Conservation (phyloP, 768 basidiomycete species). For the Naematelia encephala region DNA sequence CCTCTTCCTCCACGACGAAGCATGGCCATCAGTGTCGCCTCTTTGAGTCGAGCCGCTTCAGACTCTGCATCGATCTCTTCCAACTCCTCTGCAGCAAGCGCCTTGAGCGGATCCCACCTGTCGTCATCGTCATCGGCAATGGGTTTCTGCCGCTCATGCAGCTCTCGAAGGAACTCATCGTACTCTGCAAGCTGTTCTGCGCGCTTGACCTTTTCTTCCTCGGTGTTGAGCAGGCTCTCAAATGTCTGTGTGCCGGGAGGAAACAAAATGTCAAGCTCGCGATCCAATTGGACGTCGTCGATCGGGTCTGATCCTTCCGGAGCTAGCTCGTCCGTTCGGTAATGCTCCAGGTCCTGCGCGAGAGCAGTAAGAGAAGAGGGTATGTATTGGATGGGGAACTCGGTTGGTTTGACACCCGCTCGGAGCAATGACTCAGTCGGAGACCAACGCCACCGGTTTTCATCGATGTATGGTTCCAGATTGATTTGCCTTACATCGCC, state of each 20-base stretch:
- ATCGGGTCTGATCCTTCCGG: not conserved
- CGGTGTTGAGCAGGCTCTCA: not conserved
- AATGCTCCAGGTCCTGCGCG: conserved; percentile 1
- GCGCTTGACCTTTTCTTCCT: not conserved
- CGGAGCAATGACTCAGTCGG: conserved; percentile 26
- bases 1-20: not conserved
- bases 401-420: conserved; percentile 21
- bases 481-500: conserved; percentile 14
- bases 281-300: not conserved
- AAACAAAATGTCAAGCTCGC: not conserved
- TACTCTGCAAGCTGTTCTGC: not conserved
- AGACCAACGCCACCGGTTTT: conserved; percentile 13
- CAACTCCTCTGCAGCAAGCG: not conserved
- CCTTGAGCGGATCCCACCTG: not conserved
- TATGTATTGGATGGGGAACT: conserved; percentile 24
- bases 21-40: not conserved
- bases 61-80: not conserved
- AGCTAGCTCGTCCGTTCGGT: not conserved
- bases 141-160: not conserved
- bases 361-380: conserved; percentile 20
- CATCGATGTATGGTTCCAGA: conserved; percentile 17
- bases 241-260: not conserved
- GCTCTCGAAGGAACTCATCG: not conserved
- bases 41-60: not conserved
- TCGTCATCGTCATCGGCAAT: not conserved